Base-by-base conservation (phyloP, 371 early-diverging fungal species). In the Circinella minor region DNA sequence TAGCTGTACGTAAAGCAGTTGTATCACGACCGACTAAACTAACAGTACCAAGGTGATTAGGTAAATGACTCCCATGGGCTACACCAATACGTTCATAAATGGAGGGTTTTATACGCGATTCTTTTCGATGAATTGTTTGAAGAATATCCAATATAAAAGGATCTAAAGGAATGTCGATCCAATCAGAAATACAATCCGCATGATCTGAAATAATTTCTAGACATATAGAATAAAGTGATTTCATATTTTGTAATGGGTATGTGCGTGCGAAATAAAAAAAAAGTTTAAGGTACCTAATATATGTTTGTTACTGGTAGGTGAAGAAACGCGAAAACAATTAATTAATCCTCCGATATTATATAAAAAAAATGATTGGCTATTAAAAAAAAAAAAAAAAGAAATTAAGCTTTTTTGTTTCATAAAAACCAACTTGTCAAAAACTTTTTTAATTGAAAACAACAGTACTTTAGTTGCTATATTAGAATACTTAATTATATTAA, bases 81-180 rank as follows among this genome's bases (percentile, higher is more conserved):
- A 6, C 36, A n/a, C 61, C 61, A 61, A 68, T 61, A 38, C 47
- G 13, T 57, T 57, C 57, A 27, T 34, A 57, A 34, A 57, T 57
- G 34, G 57, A 57, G 8, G 57, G 8, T n/a, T 57, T 57, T 18
- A 27, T 57, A 27, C 57, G 57, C 2, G 34, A 18, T 57, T 18
- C 34, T 57, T 57, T 57, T 4, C 27, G 27, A 27, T 27, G 27
- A 6, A 57, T 27, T 5, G 37, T 51, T n/a, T 47, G 61, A 15
- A 69, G 39, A 38, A 69, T 38, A 49, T 69, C 69, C 34, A 36
- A 51, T 14, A 69, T 39, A 47, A 51, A 69, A 39, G 69, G 69
- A 63, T 69, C 69, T 17, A 54, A 63, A 14, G 69, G 69, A 17
- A 69, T 55, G 9, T 10, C 18, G 43, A 34, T 34, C 39, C 49